Conservation (phyloP, 1,284 basidiomycete species). For the Malassezia caprae region DNA sequence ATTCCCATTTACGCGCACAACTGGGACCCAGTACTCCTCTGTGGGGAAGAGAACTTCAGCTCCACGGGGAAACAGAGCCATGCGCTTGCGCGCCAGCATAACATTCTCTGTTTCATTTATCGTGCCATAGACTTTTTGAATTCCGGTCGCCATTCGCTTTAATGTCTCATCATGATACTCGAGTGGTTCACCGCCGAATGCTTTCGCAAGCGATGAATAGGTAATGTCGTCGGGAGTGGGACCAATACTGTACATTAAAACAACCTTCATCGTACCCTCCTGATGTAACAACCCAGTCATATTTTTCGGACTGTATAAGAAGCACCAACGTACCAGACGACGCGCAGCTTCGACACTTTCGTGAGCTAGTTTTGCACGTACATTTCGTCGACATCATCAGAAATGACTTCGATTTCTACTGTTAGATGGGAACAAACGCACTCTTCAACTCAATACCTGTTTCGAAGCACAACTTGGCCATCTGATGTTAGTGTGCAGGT, state of each 20-base stretch:
- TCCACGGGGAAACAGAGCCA: conserved; percentile 37
- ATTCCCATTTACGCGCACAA: conserved; percentile 69
- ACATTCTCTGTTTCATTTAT: conserved; percentile 50
- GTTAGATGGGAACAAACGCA: neutral
- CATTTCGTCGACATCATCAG: conserved; percentile 80
- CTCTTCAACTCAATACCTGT: conserved; percentile 45
- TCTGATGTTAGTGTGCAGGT: conserved; percentile 22
- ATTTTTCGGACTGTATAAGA: conserved; percentile 1
- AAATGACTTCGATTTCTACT: conserved; percentile 65
- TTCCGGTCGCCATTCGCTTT: conserved; percentile 56
- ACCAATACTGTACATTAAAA: conserved; percentile 34
- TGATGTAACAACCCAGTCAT: conserved; percentile 10
- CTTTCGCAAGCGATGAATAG: conserved; percentile 72
- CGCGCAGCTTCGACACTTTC: neutral
- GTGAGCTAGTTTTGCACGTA: conserved; percentile 35
- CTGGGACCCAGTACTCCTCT: conserved; percentile 64
- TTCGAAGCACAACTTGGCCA: conserved; percentile 50
- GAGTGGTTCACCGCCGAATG: conserved; percentile 60
- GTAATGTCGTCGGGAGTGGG: conserved; percentile 57
- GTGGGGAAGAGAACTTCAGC: conserved; percentile 39
- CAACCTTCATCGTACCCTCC: neutral
- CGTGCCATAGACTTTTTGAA: conserved; percentile 57
- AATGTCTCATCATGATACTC: conserved; percentile 71
- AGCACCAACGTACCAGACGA: neutral
- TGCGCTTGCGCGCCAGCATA: conserved; percentile 33